Evolutionary conservation across 1,284 basidiomycete genomes (phyloP).

Genomic region (Takashimella tepidaria): DNA sequence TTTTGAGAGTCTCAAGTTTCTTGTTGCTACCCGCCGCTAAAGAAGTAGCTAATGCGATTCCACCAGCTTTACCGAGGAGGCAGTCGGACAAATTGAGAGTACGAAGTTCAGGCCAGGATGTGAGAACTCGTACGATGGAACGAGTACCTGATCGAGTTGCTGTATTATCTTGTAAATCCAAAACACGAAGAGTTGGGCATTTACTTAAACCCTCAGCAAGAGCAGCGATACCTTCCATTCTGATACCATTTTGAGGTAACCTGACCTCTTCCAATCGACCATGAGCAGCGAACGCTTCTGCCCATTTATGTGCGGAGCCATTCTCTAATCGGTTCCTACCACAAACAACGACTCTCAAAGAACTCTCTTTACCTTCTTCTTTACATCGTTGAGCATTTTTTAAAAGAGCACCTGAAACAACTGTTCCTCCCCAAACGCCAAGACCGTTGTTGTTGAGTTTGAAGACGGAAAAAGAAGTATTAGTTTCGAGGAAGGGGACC

Average conservation of each 20-base stretch:
- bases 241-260: constrained; percentile 96
- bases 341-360: constrained; percentile 78
- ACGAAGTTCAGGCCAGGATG: constrained; percentile 65
- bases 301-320: constrained; percentile 78
- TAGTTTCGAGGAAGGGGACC: constrained; percentile 78
- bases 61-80: constrained; percentile 63
- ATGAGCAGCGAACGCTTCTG: constrained; percentile 80
- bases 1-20: constrained; percentile 66
- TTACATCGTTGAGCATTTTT: constrained; percentile 69
- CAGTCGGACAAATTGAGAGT: constrained; percentile 90
- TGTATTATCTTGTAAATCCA: constrained; percentile 96
- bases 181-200: constrained; percentile 63
- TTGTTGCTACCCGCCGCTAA: constrained; percentile 61
- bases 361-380: constrained; percentile 60
- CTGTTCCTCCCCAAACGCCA: constrained; percentile 81
- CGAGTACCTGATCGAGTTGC: constrained; percentile 68
- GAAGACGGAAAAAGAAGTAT: constrained; percentile 72
- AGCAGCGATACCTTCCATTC: constrained; percentile 84
- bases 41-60: constrained; percentile 60
- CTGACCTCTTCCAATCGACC: constrained; percentile 71
- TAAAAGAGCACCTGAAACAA: constrained; percentile 78
- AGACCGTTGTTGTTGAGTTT: constrained; percentile 97
- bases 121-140: constrained; percentile 68
- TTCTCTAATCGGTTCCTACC: constrained; percentile 93
- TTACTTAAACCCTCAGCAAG: constrained; percentile 71